Base-by-base conservation (phyloP, 2,329 filamentous ascomycete genomes). In the Lecanicillium sp. region DNA sequence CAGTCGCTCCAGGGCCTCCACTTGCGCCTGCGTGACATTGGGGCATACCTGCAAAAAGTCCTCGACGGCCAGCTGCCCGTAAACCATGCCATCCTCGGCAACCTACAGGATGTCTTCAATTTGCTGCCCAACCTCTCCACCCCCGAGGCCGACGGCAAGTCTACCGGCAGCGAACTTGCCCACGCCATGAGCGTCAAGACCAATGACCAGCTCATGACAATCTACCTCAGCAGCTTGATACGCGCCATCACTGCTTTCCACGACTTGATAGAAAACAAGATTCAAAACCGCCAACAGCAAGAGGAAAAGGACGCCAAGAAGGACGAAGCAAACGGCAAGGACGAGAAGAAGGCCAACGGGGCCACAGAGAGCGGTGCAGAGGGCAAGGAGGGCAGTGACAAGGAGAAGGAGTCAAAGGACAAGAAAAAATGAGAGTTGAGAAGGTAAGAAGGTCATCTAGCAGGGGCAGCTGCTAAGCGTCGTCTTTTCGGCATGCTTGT, bases 71-170 rank as follows among this genome's bases (percentile, higher is more conserved):
- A 95, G 59, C 78, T 98, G 29, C 93, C 93, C 4, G 86, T 97
- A 63, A 98, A 98, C 72, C 93, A 98, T 65, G 89, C 90, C 49
- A 97, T 98, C 53, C 80, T 98, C 23, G 93, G 91, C 56, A 95
- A 96, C 63, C 83, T 98, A n/a, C 93, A 98, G 73, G 93, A 98
- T 62, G 89, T 97, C 53, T 98, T 98, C 78, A 98, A 98, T 70
- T 83, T 98, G 36, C 82, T 98, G 20, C 93, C 93, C 40, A 98
- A 98, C 69, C 79, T 98, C 44, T 90, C 88, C 9, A 94, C 90
- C 30, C 88, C 91, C 24, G 81, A 87, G 48, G 74, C 77, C 36
- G 83, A 83, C 35, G 77, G 73, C 53, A 78, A 84, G 59, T 63
- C 70, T 26, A 70, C 84, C 58, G 89, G 90, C 59, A 84, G 86